Evolutionary conservation across 768 basidiomycete species (phyloP).

Genomic region (Hirschioporus abietinus): DNA sequence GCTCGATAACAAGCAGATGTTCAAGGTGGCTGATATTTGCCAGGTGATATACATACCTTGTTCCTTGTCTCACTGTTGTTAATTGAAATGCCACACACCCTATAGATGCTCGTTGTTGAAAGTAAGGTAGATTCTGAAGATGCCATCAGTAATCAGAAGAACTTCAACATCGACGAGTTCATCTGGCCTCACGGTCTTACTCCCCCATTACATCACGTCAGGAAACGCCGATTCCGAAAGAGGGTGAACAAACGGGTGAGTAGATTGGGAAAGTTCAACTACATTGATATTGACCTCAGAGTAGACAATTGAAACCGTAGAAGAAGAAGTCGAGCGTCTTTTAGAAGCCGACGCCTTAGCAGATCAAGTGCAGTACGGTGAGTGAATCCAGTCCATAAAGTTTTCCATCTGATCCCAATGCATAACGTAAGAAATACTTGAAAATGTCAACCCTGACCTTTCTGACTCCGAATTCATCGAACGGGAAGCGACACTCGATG

Average conservation of each 20-base stretch:
- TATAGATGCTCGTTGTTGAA: slow-evolving; percentile 88
- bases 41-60: slow-evolving; percentile 51
- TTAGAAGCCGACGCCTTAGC: slow-evolving; percentile 77
- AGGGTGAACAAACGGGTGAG: slow-evolving; percentile 76
- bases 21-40: slow-evolving; percentile 98
- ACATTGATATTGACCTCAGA: slow-evolving; percentile 3
- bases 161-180: slow-evolving; percentile 90
- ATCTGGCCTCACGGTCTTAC: slow-evolving; percentile 97
- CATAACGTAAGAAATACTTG: slow-evolving; percentile 60
- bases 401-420: slow-evolving; percentile 3
- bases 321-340: slow-evolving; percentile 86
- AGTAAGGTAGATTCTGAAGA: slow-evolving; percentile 71
- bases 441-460: slow-evolving; percentile 86
- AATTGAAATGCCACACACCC: not conserved
- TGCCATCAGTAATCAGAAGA: slow-evolving; percentile 50
- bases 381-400: slow-evolving; percentile 12
- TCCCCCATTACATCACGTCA: slow-evolving; percentile 83
- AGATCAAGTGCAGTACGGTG: slow-evolving; percentile 72
- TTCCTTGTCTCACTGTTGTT: slow-evolving; percentile 2
- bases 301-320: slow-evolving; percentile 91
- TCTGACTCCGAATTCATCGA: slow-evolving; percentile 87
- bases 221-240: slow-evolving; percentile 91
- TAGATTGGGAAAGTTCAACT: not conserved
- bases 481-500: slow-evolving; percentile 52
- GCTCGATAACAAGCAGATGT: slow-evolving; percentile 92